Conservation (phyloP, 108 stramenopile species). For the Discostella stelligeroides region DNA sequence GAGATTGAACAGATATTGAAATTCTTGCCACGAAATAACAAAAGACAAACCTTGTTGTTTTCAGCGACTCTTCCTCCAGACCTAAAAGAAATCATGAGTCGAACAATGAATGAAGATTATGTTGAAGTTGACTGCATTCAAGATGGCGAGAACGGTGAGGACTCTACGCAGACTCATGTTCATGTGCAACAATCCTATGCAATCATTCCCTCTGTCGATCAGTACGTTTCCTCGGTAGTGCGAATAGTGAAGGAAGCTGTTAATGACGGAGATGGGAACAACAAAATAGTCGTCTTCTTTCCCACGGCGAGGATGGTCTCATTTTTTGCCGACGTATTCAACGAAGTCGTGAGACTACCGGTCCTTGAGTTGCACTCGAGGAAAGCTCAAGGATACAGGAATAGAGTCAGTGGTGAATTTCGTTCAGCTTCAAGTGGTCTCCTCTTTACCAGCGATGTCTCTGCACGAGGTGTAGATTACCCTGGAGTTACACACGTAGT, state of each 20-base stretch:
- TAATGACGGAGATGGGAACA: constrained; percentile 56
- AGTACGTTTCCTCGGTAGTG: constrained; percentile 56
- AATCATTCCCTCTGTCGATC: constrained; percentile 46
- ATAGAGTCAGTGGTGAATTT: constrained; percentile 65
- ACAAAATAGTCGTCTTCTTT: constrained; percentile 89
- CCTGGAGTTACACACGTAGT: constrained; percentile 65
- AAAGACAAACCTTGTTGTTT: constrained; percentile 93
- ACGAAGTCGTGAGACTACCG: constrained; percentile 45
- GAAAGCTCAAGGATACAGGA: constrained; percentile 82
- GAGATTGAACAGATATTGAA: constrained; percentile 82
- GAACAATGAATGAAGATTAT: constrained; percentile 50
- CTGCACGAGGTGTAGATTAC: constrained; percentile 92
- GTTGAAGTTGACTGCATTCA: constrained; percentile 67
- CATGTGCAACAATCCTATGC: constrained; percentile 62
- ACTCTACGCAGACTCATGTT: constrained; percentile 51
- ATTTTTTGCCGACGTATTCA: constrained; percentile 83
- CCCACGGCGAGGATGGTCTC: constrained; percentile 82
- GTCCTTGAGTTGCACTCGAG: constrained; percentile 90
- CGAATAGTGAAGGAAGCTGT: constrained; percentile 50
- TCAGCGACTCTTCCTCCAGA: constrained; percentile 87
- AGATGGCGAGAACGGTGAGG: constrained; percentile 17
- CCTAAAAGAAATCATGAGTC: constrained; percentile 61
- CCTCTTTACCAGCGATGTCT: constrained; percentile 91
- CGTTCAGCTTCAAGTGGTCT: constrained; percentile 50
- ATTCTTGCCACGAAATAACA: constrained; percentile 62